These are phyloP conservation scores for Glycine soja DNA, from an alignment of 306 rosid genomes.

Conservation along the genomic window DNA sequence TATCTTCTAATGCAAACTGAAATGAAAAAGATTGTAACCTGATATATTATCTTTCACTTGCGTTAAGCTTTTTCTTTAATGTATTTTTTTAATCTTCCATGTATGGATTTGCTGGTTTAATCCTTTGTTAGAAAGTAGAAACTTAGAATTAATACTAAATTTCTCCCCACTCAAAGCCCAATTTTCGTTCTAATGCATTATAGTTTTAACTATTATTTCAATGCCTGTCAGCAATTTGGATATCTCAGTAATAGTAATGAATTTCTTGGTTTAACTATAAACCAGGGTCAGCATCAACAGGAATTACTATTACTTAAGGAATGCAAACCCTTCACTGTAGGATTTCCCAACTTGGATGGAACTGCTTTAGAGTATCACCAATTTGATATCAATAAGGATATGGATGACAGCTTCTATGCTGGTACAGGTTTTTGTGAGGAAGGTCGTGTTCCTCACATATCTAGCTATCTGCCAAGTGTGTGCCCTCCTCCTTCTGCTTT, in stretches of 20 bases:
- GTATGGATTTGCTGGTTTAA: neutral
- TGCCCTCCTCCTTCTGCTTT: slow-evolving; percentile 89
- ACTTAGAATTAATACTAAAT: neutral
- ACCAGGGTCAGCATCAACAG: slow-evolving; percentile 60
- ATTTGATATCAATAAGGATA: slow-evolving; percentile 61
- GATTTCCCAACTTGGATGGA: slow-evolving; percentile 66
- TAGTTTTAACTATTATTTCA: neutral
- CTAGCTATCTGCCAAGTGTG: slow-evolving; percentile 72
- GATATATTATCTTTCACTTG: slow-evolving; percentile 1
- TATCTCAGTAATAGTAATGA: slow-evolving; percentile 35
- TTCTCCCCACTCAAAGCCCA: neutral
- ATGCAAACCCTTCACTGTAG: slow-evolving; percentile 63
- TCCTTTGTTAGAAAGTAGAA: neutral
- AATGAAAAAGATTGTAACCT: neutral
- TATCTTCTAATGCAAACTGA: slow-evolving; percentile 5
- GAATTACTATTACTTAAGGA: slow-evolving; percentile 62
- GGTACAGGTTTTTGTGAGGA: slow-evolving; percentile 55
- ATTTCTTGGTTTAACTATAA: slow-evolving; percentile 59
- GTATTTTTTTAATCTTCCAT: neutral
- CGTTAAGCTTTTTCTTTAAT: neutral
- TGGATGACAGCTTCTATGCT: slow-evolving; percentile 60
- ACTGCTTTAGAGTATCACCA: slow-evolving; percentile 63
- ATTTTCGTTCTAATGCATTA: neutral
- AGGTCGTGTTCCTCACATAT: slow-evolving; percentile 56
- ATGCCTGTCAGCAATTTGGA: slow-evolving; percentile 14